Base-by-base conservation (phyloP, 352 stramenopile genomes). In the Paralagenidium karlingii region DNA sequence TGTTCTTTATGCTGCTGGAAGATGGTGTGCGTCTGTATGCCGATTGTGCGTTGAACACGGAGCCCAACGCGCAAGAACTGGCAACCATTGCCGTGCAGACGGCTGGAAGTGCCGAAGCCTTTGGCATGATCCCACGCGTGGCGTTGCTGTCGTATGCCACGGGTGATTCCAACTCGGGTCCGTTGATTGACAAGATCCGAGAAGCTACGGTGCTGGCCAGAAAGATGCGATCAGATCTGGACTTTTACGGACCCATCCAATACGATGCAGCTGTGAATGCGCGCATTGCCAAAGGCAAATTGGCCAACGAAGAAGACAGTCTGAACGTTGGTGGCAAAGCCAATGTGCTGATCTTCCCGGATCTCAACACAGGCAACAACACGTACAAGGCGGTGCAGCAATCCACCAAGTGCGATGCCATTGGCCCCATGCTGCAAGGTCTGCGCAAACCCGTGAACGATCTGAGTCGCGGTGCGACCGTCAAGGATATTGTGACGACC, bases 401-500 rank as follows among this genome's bases (percentile, higher is more conserved):
- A 57, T 77, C 61, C 36, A 85, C 71, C 6, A 54, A 63, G 19
- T 83, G 68, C 38, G 65, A 89, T 41, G 76, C 71, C 3, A 83
- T 95, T 48, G 82, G 82, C 40, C 82, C 82, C 11, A 89, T 93
- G 69, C 54, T 95, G 7, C 78, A 94, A 42, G 82, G 82, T 42
- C 61, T 95, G 19, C 69, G 67, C 21, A 90, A 88, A 44, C 82
- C 80, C 3, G 79, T 94, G 37, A 93, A 95, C 42, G 82, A 95
- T 53, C 34, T 94, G 32, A 89, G 71, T 37, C 76, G 80, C n/a
- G 81, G 81, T 13, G 75, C 77, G 5, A 87, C 68, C 5, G 81
- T 94, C 27, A 88, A 89, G 43, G 83, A 95, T 45, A 94, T 95
- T 38, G 75, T 94, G 22, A 91, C 82, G 38, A 95, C 83, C 7